phyloP scores from a whole-genome alignment of 768 basidiomycete genomes.

The Naganishia antarctica region DNA sequence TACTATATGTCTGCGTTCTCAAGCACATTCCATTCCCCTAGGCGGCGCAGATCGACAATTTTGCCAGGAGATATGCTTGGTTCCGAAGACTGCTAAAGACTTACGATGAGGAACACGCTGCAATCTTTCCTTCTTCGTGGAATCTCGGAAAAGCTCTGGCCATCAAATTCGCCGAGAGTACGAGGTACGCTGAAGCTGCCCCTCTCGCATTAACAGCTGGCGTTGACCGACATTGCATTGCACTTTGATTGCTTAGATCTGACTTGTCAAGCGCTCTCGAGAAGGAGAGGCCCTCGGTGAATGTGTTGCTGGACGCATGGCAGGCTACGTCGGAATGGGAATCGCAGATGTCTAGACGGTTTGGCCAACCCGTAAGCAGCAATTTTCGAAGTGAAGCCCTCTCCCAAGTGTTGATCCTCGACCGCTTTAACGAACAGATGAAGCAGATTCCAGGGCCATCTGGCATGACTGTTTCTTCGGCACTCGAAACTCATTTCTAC shows the following conservation, averaged over 20 bases:
- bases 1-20: not conserved
- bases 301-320: slow-evolving; percentile 74
- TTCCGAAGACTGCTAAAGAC: slow-evolving; percentile 76
- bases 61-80: slow-evolving; percentile 89
- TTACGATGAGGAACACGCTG: slow-evolving; percentile 80
- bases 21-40: slow-evolving; percentile 24
- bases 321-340: slow-evolving; percentile 88
- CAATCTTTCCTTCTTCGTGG: slow-evolving; percentile 81
- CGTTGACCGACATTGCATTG: not conserved
- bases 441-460: slow-evolving; percentile 33
- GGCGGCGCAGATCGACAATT: slow-evolving; percentile 90
- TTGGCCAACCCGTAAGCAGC: slow-evolving; percentile 58
- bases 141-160: slow-evolving; percentile 74
- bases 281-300: slow-evolving; percentile 70
- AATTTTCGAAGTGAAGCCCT: not conserved
- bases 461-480: slow-evolving; percentile 60
- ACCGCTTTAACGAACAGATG: slow-evolving; percentile 30
- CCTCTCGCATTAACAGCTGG: not conserved
- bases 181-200: slow-evolving; percentile 57
- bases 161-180: slow-evolving; percentile 83
- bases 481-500: slow-evolving; percentile 86
- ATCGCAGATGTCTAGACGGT: slow-evolving; percentile 70
- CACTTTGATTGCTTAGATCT: slow-evolving; percentile 55
- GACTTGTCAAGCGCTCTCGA: slow-evolving; percentile 76
- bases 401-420: not conserved